phyloP scores from a whole-genome alignment of 2,329 filamentous ascomycete species.

The Cercospora nicotianae region DNA sequence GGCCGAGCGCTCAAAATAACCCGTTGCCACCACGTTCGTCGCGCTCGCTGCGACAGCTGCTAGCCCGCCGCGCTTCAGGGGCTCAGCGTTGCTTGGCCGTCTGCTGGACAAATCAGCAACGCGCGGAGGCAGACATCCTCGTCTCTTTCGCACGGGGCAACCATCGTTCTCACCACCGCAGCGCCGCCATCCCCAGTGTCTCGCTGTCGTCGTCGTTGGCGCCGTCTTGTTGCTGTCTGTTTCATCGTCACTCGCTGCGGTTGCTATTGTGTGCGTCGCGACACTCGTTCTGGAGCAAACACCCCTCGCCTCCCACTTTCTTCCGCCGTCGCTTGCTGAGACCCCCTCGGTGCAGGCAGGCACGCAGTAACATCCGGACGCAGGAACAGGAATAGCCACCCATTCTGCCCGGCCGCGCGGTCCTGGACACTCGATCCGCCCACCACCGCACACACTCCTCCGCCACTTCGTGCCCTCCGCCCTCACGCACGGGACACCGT shows the following conservation, averaged over 20 bases:
- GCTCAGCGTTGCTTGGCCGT: not conserved
- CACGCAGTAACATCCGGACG: not conserved
- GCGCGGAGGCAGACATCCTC: not conserved
- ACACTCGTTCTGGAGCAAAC: conserved; percentile 2
- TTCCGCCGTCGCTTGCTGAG: not conserved
- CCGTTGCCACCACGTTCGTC: not conserved
- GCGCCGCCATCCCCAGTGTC: not conserved
- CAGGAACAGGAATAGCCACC: not conserved
- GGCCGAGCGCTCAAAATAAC: not conserved
- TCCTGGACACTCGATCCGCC: not conserved
- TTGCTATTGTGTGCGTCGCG: not conserved
- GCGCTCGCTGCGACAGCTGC: not conserved
- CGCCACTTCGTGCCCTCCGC: not conserved
- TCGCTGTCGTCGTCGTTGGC: not conserved
- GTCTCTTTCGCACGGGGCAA: conserved; percentile 3
- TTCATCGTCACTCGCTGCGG: not conserved
- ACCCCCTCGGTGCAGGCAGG: not conserved
- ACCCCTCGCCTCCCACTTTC: not conserved
- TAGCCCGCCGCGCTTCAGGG: conserved; percentile 3
- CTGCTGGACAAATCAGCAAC: not conserved
- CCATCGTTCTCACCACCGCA: conserved; percentile 6
- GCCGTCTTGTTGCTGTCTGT: not conserved
- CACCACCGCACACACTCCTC: not conserved
- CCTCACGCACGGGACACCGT: not conserved
- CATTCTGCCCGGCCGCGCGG: not conserved